Evolutionary conservation across 768 basidiomycete genomes (phyloP), one percentile per base, ranked within the genome.

Genomic region (Vishniacozyma victoriae): DNA sequence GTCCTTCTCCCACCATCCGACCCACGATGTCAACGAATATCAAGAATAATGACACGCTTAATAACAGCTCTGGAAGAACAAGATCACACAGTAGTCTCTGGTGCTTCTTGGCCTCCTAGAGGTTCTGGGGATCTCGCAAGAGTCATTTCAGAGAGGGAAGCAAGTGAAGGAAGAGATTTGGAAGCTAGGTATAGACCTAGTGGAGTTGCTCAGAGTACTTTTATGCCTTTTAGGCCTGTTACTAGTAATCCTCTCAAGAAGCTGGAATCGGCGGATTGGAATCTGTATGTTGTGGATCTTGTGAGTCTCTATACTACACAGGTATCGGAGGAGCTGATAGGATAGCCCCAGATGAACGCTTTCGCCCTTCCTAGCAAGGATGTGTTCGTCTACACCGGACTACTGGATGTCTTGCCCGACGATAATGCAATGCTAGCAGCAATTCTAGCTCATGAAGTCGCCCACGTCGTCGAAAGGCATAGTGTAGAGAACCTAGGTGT

Each of bases 401-500:
- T 77, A 31, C 65, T 77, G 18, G 64, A 74, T 16, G 53, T 72
- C 5, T 46, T 75, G 3, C 70, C 74, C 7, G 72, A 73, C 27
- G 73, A 76, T 51, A 74, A 76, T 50, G 64, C 73, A 6, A 57
- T 76, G 22, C 59, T 77, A 16, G 73, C 76, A 3, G 75, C 74
- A 4, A 71, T 77, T 1, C 55, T 76, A 12, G 71, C 69, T 0
- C 76, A 76, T 50, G 75, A 76, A 60, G 73, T 76, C 19, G 71
- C 71, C 4, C 70, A 73, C 58, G 74, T 75, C 1, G 65, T 70
- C 2, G 72, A 76, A 43, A 51, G 76, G 24, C 76, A 77, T 47
- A 72, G 73, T 9, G 75, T 76, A n/a, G 76, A 77, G 57, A 75
- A 75, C 44, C 59, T 76, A 37, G 72, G 75, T 22, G 65, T 62